Evolutionary conservation across 129 eudicot genomes (phyloP).

Genomic region (Saussurea involucrata): DNA sequence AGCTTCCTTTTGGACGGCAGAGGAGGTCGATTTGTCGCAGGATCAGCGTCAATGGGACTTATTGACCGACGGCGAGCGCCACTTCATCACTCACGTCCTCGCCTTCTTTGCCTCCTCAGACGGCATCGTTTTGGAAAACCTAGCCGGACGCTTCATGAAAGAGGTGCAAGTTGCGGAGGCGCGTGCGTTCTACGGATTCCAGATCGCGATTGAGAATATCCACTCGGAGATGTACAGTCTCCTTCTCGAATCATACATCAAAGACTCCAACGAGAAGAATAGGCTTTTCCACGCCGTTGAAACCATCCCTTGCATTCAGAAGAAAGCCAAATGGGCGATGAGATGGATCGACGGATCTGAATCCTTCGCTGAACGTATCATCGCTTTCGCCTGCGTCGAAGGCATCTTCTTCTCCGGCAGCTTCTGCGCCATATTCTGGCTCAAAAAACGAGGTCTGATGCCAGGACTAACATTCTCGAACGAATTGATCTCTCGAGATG

Average conservation of each 20-base stretch:
- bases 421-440: constrained; percentile 84
- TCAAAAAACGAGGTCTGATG: constrained; percentile 82
- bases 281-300: constrained; percentile 63
- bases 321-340: constrained; percentile 79
- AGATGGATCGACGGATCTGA: constrained; percentile 80
- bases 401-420: constrained; percentile 90
- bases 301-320: constrained; percentile 61
- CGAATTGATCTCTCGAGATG: constrained; percentile 79
- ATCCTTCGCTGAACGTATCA: constrained; percentile 61
- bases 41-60: constrained; percentile 68
- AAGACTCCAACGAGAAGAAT: constrained; percentile 58
- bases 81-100: constrained; percentile 72
- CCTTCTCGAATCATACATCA: constrained; percentile 60
- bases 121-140: constrained; percentile 77
- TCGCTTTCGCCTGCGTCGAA: constrained; percentile 85
- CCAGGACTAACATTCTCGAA: constrained; percentile 80
- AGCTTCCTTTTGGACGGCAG: constrained; percentile 92
- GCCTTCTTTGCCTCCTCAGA: constrained; percentile 95
- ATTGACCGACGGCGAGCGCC: constrained; percentile 50
- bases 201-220: constrained; percentile 83
- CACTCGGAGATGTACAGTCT: constrained; percentile 87
- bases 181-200: constrained; percentile 90
- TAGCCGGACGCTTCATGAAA: constrained; percentile 75
- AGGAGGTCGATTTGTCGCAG: constrained; percentile 70
- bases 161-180: constrained; percentile 86